A percentile compares a stretch with the other conserved stretches of the same genome.
Conservation (phyloP, 805 yeast species). For the Saccharomycopsis synnaedendra region DNA sequence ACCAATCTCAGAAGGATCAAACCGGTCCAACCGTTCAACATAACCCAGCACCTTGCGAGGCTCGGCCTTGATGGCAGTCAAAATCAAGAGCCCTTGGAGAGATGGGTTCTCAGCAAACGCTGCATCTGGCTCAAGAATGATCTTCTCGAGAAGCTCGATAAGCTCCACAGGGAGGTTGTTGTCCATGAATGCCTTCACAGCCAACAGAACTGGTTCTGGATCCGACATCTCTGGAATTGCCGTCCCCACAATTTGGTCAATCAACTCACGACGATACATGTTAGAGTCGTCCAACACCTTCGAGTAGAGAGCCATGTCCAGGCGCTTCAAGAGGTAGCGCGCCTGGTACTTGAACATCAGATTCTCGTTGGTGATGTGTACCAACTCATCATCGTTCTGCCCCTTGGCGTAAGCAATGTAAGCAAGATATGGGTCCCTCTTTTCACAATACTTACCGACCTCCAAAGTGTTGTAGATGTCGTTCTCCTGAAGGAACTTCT, state of each 20-base stretch:
- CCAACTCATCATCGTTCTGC: constrained; percentile 77
- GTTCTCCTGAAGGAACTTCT: constrained; percentile 89
- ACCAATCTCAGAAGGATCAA: constrained; percentile 90
- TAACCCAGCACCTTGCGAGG: constrained; percentile 72
- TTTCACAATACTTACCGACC: constrained; percentile 97
- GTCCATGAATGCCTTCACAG: constrained; percentile 93
- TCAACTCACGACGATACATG: constrained; percentile 77
- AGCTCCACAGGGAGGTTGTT: constrained; percentile 87
- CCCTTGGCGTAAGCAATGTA: constrained; percentile 97
- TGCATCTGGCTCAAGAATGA: constrained; percentile 84
- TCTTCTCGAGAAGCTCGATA: constrained; percentile 90
- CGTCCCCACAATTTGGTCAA: constrained; percentile 90
- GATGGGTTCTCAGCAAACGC: constrained; percentile 94
- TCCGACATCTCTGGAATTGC: constrained; percentile 91
- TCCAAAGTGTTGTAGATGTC: constrained; percentile 81
- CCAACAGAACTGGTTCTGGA: constrained; percentile 87
- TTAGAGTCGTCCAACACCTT: constrained; percentile 66
- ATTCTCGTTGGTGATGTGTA: constrained; percentile 89
- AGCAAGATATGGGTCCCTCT: constrained; percentile 97
- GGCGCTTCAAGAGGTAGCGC: constrained; percentile 80
- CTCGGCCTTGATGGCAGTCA: constrained; percentile 95
- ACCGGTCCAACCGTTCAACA: constrained; percentile 82
- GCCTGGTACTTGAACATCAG: constrained; percentile 99
- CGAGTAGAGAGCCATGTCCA: constrained; percentile 79
- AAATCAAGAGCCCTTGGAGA: constrained; percentile 80